Evolutionary conservation across 306 rosid genomes (phyloP).

Genomic region (Quercus agrifolia): DNA sequence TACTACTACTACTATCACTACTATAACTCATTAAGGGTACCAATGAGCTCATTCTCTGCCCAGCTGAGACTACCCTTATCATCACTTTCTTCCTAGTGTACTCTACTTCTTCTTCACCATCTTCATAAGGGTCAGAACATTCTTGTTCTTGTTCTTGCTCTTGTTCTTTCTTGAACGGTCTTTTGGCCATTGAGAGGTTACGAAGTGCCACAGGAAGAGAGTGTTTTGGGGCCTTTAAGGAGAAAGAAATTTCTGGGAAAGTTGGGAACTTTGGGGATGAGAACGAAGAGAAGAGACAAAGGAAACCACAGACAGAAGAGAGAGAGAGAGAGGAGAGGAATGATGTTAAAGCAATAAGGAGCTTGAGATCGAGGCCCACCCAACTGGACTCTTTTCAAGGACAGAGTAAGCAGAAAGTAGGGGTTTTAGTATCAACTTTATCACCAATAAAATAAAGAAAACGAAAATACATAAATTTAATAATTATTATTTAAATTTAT

Average conservation of each 20-base stretch:
- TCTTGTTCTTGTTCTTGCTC: neutral
- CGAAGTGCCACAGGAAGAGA: neutral
- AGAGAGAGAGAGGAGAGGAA: neutral
- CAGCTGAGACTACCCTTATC: slow-evolving; percentile 21
- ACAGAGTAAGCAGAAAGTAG: neutral
- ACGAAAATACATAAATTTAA: no score
- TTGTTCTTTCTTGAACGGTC: neutral
- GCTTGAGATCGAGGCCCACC: neutral
- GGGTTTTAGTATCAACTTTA: neutral
- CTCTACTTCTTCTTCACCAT: neutral
- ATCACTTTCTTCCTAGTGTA: slow-evolving; percentile 2
- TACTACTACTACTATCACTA: neutral
- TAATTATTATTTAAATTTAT: no score
- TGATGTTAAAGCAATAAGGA: neutral
- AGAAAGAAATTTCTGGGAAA: neutral
- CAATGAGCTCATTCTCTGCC: neutral
- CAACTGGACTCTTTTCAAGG: neutral
- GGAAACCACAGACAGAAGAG: neutral
- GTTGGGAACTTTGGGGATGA: neutral
- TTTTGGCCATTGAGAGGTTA: neutral
- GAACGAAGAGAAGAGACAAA: neutral
- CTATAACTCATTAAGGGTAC: neutral
- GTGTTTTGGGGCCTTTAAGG: neutral
- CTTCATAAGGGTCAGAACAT: neutral
- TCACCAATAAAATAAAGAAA: neutral